Evolutionary conservation across 2,329 filamentous ascomycete species (phyloP), one percentile per base, ranked within the genome.

Genomic region (Neonectria magnoliae): DNA sequence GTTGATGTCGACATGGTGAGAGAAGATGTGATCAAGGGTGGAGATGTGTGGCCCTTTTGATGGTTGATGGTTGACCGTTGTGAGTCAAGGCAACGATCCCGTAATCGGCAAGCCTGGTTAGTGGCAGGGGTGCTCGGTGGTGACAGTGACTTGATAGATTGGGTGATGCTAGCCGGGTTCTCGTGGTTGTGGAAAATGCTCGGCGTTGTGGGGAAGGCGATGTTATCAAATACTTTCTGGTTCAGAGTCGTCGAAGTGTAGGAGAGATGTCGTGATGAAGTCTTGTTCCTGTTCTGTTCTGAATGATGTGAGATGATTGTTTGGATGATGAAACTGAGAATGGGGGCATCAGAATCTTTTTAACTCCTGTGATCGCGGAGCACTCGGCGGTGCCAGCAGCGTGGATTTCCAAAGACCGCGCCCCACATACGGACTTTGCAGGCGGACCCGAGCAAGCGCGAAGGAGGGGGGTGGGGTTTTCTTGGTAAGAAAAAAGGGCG

Each of bases 1-100:
- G 72, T 66, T 61, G 73, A 66, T 57, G 77, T 68, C 62, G 77
- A 75, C 76, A 79, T 79, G 53, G 60, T 76, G 71, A 66, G 63
- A 42, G 66, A 61, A 56, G 62, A 52, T 18, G 29, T 20, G 18
- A 31, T 31, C 27, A 36, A 51, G 11, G n/a, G 62, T 55, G 68
- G 64, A 69, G 64, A 60, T 69, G 53, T 60, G 67, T 63, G 50
- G 57, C 62, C 65, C 63, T 74, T 72, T 68, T 66, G 64, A 71
- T 68, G 69, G 65, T 72, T 66, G 65, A 66, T 65, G 69, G 53
- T 70, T 68, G 64, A 64, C 68, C 67, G 68, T 63, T 67, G 64
- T 72, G 68, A 72, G 65, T 71, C 69, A 70, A 74, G 72, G 72
- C 71, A 74, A 60, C 72, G 47, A 72, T 71, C 72, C 72, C 72